Evolutionary conservation across 371 early-diverging fungal species (phyloP).

Genomic region (Mucor saturninus): DNA sequence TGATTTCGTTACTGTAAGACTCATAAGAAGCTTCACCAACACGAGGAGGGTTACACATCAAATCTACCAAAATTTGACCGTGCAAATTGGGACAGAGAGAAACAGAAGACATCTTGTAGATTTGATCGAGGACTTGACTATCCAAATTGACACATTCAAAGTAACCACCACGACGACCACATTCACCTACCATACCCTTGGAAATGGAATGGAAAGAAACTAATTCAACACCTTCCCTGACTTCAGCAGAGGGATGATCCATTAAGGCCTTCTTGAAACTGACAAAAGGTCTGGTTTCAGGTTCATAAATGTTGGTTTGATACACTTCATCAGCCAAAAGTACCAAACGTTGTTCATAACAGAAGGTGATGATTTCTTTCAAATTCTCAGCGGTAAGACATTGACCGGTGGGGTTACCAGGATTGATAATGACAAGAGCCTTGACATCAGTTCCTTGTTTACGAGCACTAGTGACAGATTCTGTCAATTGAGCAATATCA

Average conservation of each 20-base stretch:
- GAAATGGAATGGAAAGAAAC: slow-evolving; percentile 96
- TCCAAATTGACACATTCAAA: slow-evolving; percentile 92
- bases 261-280: slow-evolving; percentile 91
- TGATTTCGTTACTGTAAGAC: slow-evolving; percentile 74
- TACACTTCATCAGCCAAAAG: slow-evolving; percentile 97
- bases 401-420: slow-evolving; percentile 96
- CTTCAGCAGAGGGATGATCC: slow-evolving; percentile 40
- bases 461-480: slow-evolving; percentile 63
- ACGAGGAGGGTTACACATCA: slow-evolving; percentile 93
- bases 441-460: slow-evolving; percentile 80
- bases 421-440: slow-evolving; percentile 93
- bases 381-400: slow-evolving; percentile 79
- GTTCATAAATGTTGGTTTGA: slow-evolving; percentile 89
- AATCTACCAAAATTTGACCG: slow-evolving; percentile 86
- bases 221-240: slow-evolving; percentile 65
- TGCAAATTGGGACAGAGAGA: slow-evolving; percentile 90
- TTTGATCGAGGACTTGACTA: slow-evolving; percentile 71
- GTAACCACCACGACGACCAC: slow-evolving; percentile 98
- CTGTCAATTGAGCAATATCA: slow-evolving; percentile 62
- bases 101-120: slow-evolving; percentile 94
- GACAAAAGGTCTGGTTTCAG: slow-evolving; percentile 80
- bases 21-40: slow-evolving; percentile 80
- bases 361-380: slow-evolving; percentile 81
- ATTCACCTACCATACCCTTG: slow-evolving; percentile 98
- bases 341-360: slow-evolving; percentile 75